Evolutionary conservation across 345 rosid genomes (phyloP).

Genomic region (Corchorus capsularis): DNA sequence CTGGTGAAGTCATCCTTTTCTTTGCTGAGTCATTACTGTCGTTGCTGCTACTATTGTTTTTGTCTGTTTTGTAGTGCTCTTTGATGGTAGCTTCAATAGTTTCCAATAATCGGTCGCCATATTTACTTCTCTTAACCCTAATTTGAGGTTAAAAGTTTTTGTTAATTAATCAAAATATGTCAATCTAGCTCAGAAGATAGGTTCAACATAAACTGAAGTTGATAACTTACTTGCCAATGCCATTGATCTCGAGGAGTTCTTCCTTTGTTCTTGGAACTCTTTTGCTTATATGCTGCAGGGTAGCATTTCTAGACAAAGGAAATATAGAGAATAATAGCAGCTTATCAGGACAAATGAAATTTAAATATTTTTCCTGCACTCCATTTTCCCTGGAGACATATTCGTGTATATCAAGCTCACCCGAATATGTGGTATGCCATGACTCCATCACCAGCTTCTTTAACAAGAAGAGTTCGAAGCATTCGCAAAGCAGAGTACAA

Average conservation of each 20-base stretch:
- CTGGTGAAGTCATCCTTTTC: conserved; percentile 50
- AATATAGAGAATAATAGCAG: not conserved
- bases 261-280: conserved; percentile 82
- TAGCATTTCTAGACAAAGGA: conserved; percentile 58
- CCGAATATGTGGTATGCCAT: conserved; percentile 93
- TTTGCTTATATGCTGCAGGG: conserved; percentile 74
- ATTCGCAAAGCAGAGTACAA: conserved; percentile 64
- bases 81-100: conserved; percentile 74
- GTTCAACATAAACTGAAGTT: not conserved
- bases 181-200: not conserved
- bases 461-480: conserved; percentile 76
- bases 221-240: conserved; percentile 88
- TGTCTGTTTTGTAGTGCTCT: conserved; percentile 46
- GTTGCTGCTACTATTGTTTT: conserved; percentile 61
- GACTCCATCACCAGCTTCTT: conserved; percentile 84
- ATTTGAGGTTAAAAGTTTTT: conserved; percentile 19
- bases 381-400: conserved; percentile 1
- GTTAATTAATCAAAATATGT: not conserved
- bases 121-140: conserved; percentile 78
- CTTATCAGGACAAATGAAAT: conserved; percentile 3
- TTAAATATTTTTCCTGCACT: not conserved
- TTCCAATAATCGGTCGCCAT: conserved; percentile 79
- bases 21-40: conserved; percentile 64
- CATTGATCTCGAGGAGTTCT: conserved; percentile 90
- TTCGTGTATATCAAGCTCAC: conserved; percentile 40